phyloP scores from a whole-genome alignment of 371 early-diverging fungal species.

The Mycotypha africana region DNA sequence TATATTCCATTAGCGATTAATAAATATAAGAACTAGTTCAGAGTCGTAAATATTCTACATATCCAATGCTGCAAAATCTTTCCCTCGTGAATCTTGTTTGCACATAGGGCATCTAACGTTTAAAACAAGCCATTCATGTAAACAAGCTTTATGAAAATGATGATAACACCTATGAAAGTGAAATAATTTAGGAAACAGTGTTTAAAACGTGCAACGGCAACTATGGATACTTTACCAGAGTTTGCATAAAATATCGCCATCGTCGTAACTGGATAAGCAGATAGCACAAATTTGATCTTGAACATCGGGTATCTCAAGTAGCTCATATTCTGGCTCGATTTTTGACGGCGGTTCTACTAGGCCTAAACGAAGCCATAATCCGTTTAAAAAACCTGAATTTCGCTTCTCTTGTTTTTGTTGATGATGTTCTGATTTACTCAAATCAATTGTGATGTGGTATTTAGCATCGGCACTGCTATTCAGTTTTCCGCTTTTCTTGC shows the following conservation, averaged over 20 bases:
- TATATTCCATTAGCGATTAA: too few species aligned
- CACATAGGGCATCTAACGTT: constrained; percentile 33
- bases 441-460: too few species aligned
- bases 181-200: too few species aligned
- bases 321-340: constrained; percentile 18
- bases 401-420: constrained; percentile 5
- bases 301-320: constrained; percentile 28
- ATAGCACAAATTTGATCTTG: constrained; percentile 57
- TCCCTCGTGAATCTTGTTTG: constrained; percentile 26
- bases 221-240: constrained; percentile 49
- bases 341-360: constrained; percentile 14
- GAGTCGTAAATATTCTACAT: too few species aligned
- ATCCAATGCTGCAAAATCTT: too few species aligned
- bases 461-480: too few species aligned
- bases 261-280: constrained; percentile 61
- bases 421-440: constrained; percentile 6
- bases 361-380: constrained; percentile 23
- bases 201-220: too few species aligned
- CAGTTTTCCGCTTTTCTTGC: too few species aligned
- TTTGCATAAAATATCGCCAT: constrained; percentile 53
- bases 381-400: constrained; percentile 17
- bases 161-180: constrained; percentile 29
- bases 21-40: too few species aligned
- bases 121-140: constrained; percentile 29
- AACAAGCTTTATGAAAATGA: constrained; percentile 33